Base-by-base conservation (phyloP, 371 early-diverging fungal genomes). In the Fennellomyces sp. region DNA sequence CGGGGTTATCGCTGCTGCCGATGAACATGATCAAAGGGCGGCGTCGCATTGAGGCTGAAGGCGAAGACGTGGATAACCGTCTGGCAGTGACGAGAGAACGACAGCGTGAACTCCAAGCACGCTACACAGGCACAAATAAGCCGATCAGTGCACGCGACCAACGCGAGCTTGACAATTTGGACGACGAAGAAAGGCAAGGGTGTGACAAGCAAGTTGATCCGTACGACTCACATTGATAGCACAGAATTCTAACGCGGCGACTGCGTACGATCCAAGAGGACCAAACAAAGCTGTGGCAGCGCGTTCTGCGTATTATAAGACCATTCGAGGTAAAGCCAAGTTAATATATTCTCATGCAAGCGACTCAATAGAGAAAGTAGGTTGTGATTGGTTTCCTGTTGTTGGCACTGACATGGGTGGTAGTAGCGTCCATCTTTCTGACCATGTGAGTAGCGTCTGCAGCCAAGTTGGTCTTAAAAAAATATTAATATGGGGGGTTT, bases 1-100 rank as follows among this genome's bases (percentile, higher is more conserved):
- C 80, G 7, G 86, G 86, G 56, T 56, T 86, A n/a, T 80, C 84
- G 0, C 31, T 83, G 13, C 60, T 84, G 35, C 85, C 86, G 0
- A 56, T 86, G 15, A 62, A 60, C 52, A 48, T 84, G 64, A 77
- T 84, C 36, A 80, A 77, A 28, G 81, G 81, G 6, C 64, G 72
- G 25, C 58, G 64, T 30, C 50, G 63, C 7, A 42, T 80, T 28
- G 75, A 82, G 13, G 61, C 56, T 31, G 78, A 79, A 33, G 59
- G 66, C 17, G 67, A 73, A 48, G 78, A 81, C 52, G 60, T 81
- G 2, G 67, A 69, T 12, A 72, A 60, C 39, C 60, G 68, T 23
- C 48, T 83, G 8, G 68, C 67, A 1, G 62, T 72, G 8, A 62
- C 65, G 23, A 73, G 70, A 38, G 80, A 82, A 53, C 63, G 72